phyloP scores from a whole-genome alignment of 495 filamentous ascomycete genomes.

The Baudoinia panamericana region DNA sequence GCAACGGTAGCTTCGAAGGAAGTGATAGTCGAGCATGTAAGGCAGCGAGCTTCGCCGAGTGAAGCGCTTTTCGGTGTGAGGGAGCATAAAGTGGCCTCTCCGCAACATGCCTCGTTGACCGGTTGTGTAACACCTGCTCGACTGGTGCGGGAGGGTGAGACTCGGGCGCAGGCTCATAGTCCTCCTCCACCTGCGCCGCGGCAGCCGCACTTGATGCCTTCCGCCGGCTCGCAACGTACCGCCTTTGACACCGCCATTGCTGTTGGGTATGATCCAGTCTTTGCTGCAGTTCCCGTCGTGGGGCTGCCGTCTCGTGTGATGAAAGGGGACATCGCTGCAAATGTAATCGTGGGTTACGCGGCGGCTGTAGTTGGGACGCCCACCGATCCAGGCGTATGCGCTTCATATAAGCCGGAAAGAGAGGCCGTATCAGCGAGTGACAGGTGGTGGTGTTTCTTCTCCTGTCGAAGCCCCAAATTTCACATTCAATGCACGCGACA shows the following conservation, averaged over 20 bases:
- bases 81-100: slow-evolving; percentile 14
- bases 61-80: slow-evolving; percentile 34
- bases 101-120: not conserved
- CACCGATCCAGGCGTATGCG: slow-evolving; percentile 57
- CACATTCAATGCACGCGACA: slow-evolving; percentile 9
- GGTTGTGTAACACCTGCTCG: not conserved
- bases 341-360: slow-evolving; percentile 24
- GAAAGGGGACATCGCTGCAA: slow-evolving; percentile 14
- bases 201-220: slow-evolving; percentile 9
- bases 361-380: slow-evolving; percentile 48
- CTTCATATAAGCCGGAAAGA: slow-evolving; percentile 41
- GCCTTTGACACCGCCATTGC: slow-evolving; percentile 12
- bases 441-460: not conserved
- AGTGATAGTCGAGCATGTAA: slow-evolving; percentile 84
- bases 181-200: not conserved
- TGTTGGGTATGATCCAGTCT: slow-evolving; percentile 6
- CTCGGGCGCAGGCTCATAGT: not conserved
- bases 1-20: slow-evolving; percentile 63
- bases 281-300: slow-evolving; percentile 8
- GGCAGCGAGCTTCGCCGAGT: slow-evolving; percentile 82
- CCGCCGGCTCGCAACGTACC: slow-evolving; percentile 1
- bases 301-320: not conserved
- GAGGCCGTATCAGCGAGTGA: not conserved
- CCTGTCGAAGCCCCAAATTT: slow-evolving; percentile 2
- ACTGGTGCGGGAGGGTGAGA: no score